Base-by-base conservation (phyloP, 192 early-diverging fungal species). In the Rhizophagus clarus region DNA sequence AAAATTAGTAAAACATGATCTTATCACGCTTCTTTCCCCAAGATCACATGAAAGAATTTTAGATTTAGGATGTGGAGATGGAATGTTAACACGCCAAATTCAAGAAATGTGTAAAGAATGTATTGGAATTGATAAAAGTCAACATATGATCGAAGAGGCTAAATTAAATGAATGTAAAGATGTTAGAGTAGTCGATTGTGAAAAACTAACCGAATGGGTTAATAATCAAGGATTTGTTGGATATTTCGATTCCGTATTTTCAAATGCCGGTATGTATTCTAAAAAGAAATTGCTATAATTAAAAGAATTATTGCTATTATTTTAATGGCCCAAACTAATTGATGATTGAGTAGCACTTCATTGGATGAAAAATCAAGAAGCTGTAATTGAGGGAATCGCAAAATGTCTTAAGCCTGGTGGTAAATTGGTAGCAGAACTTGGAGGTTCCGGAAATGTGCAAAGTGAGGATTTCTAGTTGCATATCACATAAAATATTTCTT, bases 21-120 rank as follows among this genome's bases (percentile, higher is more conserved):
- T 79, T 9, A 32, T 79, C 11, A 17, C 64, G 7, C 82, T 92
- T 73, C 83, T 93, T 61, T 81, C 80, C 14, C 84, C 91, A 1
- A 66, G 89, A 69, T 72, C 85, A 0, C 32, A 85, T 67, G 92
- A 93, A 40, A 64, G 74, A 31, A 91, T 93, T 72, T 82, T 93
- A 20, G 93, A 94, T 81, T 76, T 94, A 42, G 93, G 93, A 34
- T 92, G 91, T 61, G 93, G 93, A 17, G 90, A 93, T 72, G 93
- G 91, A 9, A 69, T 85, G 10, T 77, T 94, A 34, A 94, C 92
- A 15, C 32, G 79, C 20, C 71, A 90, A n/a, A 84, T 94, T 49
- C 82, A 86, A 24, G 70, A 70, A 20, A 47, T 61, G 22, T 87
- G 87, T 56, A 75, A 80, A 22, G 77, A 81, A 22, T 91, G 93